Percentiles rank a stretch among this genome's conserved stretches.
Conservation (phyloP, 352 stramenopile genomes). For the Phytophthora lateralis region DNA sequence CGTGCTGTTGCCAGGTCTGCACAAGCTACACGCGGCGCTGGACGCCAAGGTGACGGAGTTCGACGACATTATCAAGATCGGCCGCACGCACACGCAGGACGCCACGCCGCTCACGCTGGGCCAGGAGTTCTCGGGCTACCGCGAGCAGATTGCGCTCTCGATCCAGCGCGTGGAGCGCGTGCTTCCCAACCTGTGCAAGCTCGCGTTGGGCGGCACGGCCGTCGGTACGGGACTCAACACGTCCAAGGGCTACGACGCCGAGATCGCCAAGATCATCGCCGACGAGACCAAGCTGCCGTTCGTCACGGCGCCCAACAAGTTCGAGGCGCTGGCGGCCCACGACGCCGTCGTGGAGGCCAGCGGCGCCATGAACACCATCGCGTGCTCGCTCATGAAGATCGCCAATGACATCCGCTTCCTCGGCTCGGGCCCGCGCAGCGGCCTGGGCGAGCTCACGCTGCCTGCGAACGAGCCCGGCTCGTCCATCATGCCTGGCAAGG, state of each 20-base stretch:
- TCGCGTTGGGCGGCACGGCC: constrained; percentile 95
- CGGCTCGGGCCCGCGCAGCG: constrained; percentile 60
- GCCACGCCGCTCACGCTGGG: constrained; percentile 96
- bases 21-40: constrained; percentile 85
- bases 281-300: constrained; percentile 94
- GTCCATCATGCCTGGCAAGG: constrained; percentile 80
- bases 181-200: constrained; percentile 89
- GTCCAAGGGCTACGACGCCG: constrained; percentile 91
- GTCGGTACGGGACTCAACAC: constrained; percentile 95
- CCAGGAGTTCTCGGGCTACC: constrained; percentile 97
- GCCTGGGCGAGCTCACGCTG: constrained; percentile 65
- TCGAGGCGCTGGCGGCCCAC: constrained; percentile 80
- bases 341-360: constrained; percentile 74
- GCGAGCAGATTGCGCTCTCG: constrained; percentile 90
- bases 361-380: constrained; percentile 74
- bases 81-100: constrained; percentile 95
- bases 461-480: constrained; percentile 74
- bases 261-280: constrained; percentile 93
- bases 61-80: constrained; percentile 97
- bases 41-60: constrained; percentile 92
- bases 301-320: constrained; percentile 97
- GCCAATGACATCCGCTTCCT: constrained; percentile 81
- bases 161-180: constrained; percentile 87
- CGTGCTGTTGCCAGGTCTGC: constrained; percentile 72
- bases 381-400: constrained; percentile 81